Conservation (phyloP, 2,329 filamentous ascomycete species). For the Diplodia sapinea region DNA sequence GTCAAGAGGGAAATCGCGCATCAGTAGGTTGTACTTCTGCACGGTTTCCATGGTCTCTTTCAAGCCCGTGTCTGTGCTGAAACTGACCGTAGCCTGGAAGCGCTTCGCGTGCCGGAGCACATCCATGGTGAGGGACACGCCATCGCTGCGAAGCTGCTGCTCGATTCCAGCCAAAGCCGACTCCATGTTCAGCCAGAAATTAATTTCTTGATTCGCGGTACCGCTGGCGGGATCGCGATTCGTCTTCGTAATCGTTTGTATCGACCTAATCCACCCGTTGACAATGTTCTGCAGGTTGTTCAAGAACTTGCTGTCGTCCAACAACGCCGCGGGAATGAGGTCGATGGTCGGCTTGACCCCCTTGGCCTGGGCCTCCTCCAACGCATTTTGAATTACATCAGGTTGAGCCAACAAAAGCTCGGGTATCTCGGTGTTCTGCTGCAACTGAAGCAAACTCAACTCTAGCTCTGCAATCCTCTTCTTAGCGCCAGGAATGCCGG, state of each 20-base stretch:
- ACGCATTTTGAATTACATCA: conserved; percentile 81
- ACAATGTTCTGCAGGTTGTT: conserved; percentile 93
- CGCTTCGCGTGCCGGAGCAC: conserved; percentile 97
- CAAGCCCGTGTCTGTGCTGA: conserved; percentile 91
- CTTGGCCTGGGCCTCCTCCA: conserved; percentile 75
- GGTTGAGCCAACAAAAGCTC: conserved; percentile 87
- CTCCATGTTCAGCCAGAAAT: conserved; percentile 99
- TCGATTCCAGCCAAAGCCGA: conserved; percentile 90
- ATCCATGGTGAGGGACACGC: conserved; percentile 88
- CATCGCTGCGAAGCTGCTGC: conserved; percentile 83
- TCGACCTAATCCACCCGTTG: conserved; percentile 98
- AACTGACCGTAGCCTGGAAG: conserved; percentile 96
- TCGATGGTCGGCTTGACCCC: conserved; percentile 76
- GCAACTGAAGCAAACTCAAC: conserved; percentile 84
- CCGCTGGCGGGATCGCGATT: conserved; percentile 78
- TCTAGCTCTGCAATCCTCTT: conserved; percentile 96
- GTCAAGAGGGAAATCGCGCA: conserved; percentile 96
- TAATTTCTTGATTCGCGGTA: conserved; percentile 95
- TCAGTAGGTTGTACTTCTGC: conserved; percentile 97
- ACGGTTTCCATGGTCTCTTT: conserved; percentile 96
- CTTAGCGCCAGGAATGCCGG: conserved; percentile 94
- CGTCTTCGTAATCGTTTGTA: conserved; percentile 94
- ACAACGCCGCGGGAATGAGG: conserved; percentile 73
- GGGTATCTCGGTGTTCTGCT: conserved; percentile 98
- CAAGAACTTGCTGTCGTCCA: conserved; percentile 88